Conservation (phyloP, 1,284 basidiomycete genomes). For the Ustilago sp. region DNA sequence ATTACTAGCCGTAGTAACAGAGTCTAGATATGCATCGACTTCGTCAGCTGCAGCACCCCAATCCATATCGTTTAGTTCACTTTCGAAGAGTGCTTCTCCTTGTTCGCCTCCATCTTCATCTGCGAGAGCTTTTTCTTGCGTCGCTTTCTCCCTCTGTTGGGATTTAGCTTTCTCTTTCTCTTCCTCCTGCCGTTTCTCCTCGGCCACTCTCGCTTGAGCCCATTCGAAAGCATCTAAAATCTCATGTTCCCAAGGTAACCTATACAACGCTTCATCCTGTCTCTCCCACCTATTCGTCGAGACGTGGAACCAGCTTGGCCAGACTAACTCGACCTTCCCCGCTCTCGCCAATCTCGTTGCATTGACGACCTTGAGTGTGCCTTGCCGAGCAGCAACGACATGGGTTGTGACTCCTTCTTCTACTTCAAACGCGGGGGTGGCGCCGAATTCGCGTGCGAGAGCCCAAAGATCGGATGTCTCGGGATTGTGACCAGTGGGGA, state of each 20-base stretch:
- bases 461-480: conserved; percentile 88
- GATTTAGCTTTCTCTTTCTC: background rate
- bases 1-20: conserved; percentile 52
- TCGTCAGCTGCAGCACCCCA: conserved; percentile 86
- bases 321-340: conserved; percentile 80
- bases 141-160: background rate
- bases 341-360: conserved; percentile 72
- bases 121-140: background rate
- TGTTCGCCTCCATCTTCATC: conserved; percentile 4
- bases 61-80: conserved; percentile 59
- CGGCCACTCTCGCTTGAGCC: conserved; percentile 1
- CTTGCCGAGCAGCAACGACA: conserved; percentile 80
- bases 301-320: conserved; percentile 87
- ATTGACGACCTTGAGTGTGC: conserved; percentile 88
- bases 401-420: conserved; percentile 80
- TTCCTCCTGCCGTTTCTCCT: background rate
- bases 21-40: conserved; percentile 81
- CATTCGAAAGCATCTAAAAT: conserved; percentile 14
- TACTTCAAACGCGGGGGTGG: conserved; percentile 80
- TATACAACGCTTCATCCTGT: conserved; percentile 79
- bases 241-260: conserved; percentile 61
- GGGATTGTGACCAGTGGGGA: conserved; percentile 83
- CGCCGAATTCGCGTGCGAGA: conserved; percentile 87
- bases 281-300: conserved; percentile 83
- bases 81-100: conserved; percentile 34